Conservation (phyloP, 2,329 filamentous ascomycete genomes). For the Chaetothyriales sp. region DNA sequence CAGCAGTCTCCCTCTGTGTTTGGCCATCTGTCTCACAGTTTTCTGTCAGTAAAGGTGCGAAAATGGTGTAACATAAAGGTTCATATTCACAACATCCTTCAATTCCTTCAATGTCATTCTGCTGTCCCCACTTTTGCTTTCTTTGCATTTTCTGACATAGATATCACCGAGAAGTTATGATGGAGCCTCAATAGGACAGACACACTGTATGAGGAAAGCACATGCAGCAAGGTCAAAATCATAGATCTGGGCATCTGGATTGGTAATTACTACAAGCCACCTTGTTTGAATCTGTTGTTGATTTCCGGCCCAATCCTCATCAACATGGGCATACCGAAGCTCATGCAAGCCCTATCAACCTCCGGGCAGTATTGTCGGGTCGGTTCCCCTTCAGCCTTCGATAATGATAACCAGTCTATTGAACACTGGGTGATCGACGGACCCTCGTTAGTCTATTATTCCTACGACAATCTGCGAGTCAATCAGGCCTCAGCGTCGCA, state of each 20-base stretch:
- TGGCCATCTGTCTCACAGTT: too few relatives aligned
- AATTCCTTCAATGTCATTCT: too few relatives aligned
- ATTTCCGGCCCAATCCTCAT: not conserved
- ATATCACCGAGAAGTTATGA: too few relatives aligned
- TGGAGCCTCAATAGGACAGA: too few relatives aligned
- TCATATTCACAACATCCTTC: too few relatives aligned
- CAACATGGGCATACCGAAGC: constrained; percentile 48
- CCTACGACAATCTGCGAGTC: constrained; percentile 45
- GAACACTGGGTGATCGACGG: constrained; percentile 53
- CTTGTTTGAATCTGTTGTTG: constrained; percentile 1
- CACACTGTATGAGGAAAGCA: too few relatives aligned
- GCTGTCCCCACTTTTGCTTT: too few relatives aligned
- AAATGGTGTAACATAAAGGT: too few relatives aligned
- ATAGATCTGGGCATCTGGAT: not conserved
- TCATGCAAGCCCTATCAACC: constrained; percentile 36
- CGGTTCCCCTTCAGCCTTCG: not conserved
- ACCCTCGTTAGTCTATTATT: constrained; percentile 61
- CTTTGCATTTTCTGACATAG: too few relatives aligned
- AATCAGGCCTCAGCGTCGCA: constrained; percentile 13
- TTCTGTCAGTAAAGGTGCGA: too few relatives aligned
- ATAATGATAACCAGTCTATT: not conserved
- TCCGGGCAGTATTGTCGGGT: not conserved
- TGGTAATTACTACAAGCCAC: not conserved
- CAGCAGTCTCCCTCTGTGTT: too few relatives aligned
- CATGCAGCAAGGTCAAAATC: too few relatives aligned